Evolutionary conservation across 1,139 yeast genomes (phyloP), one percentile per base, ranked within the genome.

Genomic region (Trichomonascaceae sp.): DNA sequence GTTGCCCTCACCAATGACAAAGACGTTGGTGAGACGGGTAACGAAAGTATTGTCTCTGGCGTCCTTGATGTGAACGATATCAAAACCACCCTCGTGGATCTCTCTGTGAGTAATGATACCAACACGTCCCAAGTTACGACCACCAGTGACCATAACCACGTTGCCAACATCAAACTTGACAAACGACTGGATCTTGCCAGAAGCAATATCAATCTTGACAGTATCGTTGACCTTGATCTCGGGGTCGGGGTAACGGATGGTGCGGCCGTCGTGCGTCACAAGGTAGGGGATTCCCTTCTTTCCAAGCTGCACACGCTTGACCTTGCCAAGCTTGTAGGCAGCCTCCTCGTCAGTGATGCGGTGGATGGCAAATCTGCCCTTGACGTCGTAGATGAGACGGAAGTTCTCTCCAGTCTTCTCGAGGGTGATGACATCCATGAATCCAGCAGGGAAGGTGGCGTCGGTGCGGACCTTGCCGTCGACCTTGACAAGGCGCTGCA

Each of bases 391-490:
- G 60, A 87, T 77, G 63, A 87, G 82, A 76, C 97, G 87, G 84
- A 87, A 87, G 85, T 87, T 76, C 74, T 87, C 97, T 68, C 87
- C 85, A 68, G 97, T 87, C 64, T 94, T 94, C 65, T 87, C 97
- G 60, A 87, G 74, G 50, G 94, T 57, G 69, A 87, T 82, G 58
- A 87, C 97, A 65, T 87, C 98, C 96, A 85, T 85, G 81, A 87
- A 85, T 62, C 98, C 98, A 60, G 97, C 82, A 66, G 98, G 98
- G 93, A 64, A 87, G 51, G 97, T 87, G 51, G 93, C 65, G 69
- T 89, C 97, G 53, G 98, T 87, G 82, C 98, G 85, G 59, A 87
- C 96, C 76, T 89, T 89, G 66, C 93, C 94, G 64, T 89, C 98
- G 57, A 89, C 97, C 76, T 87, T 81, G 63, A 89, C 96, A 61